Conservation (phyloP, 2,329 filamentous ascomycete genomes). For the Cadophora sp. region DNA sequence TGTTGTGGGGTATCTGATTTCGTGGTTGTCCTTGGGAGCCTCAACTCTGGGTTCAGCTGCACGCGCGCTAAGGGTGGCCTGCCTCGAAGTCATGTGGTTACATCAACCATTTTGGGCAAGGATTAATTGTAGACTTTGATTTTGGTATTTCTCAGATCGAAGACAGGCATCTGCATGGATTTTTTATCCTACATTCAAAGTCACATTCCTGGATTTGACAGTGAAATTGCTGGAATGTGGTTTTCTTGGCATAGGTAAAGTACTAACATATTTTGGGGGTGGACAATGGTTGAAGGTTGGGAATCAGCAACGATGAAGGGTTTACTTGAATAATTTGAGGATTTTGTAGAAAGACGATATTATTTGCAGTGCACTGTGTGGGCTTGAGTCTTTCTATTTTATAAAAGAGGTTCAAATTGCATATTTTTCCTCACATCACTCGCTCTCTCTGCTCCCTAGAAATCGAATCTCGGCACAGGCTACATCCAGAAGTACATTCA, state of each 20-base stretch:
- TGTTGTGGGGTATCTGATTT: slow-evolving; percentile 21
- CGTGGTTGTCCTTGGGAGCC: slow-evolving; percentile 7
- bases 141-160: neutral
- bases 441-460: too few relatives aligned
- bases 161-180: neutral
- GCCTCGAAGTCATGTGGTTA: slow-evolving; percentile 14
- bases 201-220: neutral
- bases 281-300: too few relatives aligned
- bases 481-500: too few relatives aligned
- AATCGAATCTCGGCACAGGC: too few relatives aligned
- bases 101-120: neutral
- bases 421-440: too few relatives aligned
- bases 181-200: neutral
- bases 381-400: too few relatives aligned
- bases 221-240: neutral
- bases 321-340: too few relatives aligned
- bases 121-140: neutral
- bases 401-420: too few relatives aligned
- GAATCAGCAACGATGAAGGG: too few relatives aligned
- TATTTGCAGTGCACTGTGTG: too few relatives aligned
- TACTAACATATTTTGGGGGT: neutral
- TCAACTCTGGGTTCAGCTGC: slow-evolving; percentile 1
- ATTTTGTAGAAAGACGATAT: too few relatives aligned
- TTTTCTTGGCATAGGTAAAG: neutral
- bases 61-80: slow-evolving; percentile 6